Conservation (phyloP, 2,329 filamentous ascomycete species). For the Harringtonia aguacate region DNA sequence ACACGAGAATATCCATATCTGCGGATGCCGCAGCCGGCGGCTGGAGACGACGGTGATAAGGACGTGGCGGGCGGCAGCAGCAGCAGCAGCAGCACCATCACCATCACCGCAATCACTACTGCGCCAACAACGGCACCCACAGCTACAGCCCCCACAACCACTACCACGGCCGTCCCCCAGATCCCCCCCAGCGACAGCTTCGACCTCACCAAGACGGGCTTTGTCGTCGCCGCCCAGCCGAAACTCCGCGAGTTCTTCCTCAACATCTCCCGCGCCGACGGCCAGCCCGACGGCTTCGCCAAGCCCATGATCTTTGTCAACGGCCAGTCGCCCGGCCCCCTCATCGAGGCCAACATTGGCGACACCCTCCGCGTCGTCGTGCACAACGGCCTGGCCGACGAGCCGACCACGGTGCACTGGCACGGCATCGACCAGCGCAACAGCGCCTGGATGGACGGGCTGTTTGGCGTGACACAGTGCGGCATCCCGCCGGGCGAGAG, state of each 20-base stretch:
- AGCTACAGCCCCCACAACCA: background rate
- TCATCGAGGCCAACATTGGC: constrained; percentile 32
- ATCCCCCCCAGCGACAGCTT: background rate
- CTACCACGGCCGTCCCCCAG: background rate
- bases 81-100: too few relatives aligned
- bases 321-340: constrained; percentile 30
- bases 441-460: constrained; percentile 6
- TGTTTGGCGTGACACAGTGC: constrained; percentile 41
- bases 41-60: too few relatives aligned
- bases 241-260: constrained; percentile 20
- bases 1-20: too few relatives aligned
- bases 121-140: background rate
- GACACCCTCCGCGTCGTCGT: constrained; percentile 42
- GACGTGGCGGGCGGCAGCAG: too few relatives aligned
- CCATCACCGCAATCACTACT: background rate
- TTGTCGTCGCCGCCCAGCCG: constrained; percentile 10
- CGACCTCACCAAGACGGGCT: constrained; percentile 11
- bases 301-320: constrained; percentile 29
- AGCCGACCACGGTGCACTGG: constrained; percentile 8
- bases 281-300: constrained; percentile 22
- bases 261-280: constrained; percentile 20
- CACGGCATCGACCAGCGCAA: constrained; percentile 7
- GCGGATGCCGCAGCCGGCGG: too few relatives aligned
- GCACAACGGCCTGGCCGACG: constrained; percentile 39
- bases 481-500: constrained; percentile 41